phyloP scores from a whole-genome alignment of 352 stramenopile species.

The Thalassiosira delicatula region DNA sequence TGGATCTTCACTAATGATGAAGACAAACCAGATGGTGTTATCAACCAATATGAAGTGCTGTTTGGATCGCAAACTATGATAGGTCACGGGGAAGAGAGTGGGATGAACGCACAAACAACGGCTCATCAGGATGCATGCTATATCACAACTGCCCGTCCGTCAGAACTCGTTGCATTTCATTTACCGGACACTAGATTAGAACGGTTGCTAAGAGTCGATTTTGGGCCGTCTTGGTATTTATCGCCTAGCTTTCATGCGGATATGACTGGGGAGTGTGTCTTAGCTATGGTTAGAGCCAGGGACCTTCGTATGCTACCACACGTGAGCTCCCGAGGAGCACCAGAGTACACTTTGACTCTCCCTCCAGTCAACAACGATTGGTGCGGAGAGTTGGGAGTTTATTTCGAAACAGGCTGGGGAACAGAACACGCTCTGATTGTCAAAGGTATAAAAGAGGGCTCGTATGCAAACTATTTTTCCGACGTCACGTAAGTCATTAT shows the following conservation, averaged over 20 bases:
- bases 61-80: slow-evolving; percentile 71
- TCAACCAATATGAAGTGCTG: slow-evolving; percentile 79
- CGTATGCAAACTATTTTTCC: slow-evolving; percentile 74
- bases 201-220: slow-evolving; percentile 78
- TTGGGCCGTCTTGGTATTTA: slow-evolving; percentile 81
- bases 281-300: slow-evolving; percentile 71
- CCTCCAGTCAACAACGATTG: slow-evolving; percentile 72
- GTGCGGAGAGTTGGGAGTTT: slow-evolving; percentile 83
- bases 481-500: slow-evolving; percentile 42
- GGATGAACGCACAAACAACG: slow-evolving; percentile 66
- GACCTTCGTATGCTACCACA: slow-evolving; percentile 74
- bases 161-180: slow-evolving; percentile 76
- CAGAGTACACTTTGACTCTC: slow-evolving; percentile 79
- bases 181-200: slow-evolving; percentile 83
- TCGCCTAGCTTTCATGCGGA: slow-evolving; percentile 85
- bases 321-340: slow-evolving; percentile 65
- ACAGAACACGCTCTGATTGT: slow-evolving; percentile 84
- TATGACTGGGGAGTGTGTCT: slow-evolving; percentile 78
- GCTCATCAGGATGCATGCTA: slow-evolving; percentile 79
- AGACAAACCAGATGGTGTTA: slow-evolving; percentile 33
- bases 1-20: slow-evolving; percentile 66
- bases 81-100: slow-evolving; percentile 31
- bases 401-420: slow-evolving; percentile 88
- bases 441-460: slow-evolving; percentile 84
- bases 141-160: slow-evolving; percentile 71